Conservation (phyloP, 257 asterid species). For the Solanum ossicruentum region DNA sequence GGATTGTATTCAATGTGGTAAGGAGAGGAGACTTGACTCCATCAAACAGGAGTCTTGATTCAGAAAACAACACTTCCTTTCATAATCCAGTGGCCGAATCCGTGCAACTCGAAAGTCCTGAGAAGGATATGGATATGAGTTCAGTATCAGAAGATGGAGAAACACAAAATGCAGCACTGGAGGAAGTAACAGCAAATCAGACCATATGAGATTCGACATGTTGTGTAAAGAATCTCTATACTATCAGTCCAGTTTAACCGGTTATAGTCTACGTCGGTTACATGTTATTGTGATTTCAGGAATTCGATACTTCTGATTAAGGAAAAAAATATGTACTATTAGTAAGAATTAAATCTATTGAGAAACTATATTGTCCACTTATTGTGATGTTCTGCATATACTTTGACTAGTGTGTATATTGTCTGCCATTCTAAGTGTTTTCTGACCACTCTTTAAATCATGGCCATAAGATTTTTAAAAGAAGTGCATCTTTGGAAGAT, state of each 20-base stretch:
- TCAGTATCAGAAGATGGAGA: slow-evolving; percentile 50
- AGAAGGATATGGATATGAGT: slow-evolving; percentile 42
- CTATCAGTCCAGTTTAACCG: not conserved
- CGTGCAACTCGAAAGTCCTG: slow-evolving; percentile 55
- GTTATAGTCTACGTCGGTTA: not conserved
- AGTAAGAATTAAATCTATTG: not conserved
- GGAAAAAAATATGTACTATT: too few relatives aligned
- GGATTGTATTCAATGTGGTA: slow-evolving; percentile 78
- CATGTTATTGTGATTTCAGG: too few relatives aligned
- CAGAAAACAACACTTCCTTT: slow-evolving; percentile 22
- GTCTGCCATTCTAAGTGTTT: not conserved
- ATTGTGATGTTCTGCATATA: not conserved
- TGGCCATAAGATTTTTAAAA: not conserved
- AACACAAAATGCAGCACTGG: slow-evolving; percentile 3
- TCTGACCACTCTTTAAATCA: not conserved
- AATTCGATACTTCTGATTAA: too few relatives aligned
- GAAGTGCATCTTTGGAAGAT: not conserved
- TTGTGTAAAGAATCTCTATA: not conserved
- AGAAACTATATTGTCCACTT: not conserved
- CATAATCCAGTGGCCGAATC: slow-evolving; percentile 44
- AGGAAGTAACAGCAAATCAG: not conserved
- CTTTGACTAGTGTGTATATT: not conserved
- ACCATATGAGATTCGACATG: not conserved
- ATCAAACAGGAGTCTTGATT: slow-evolving; percentile 43
- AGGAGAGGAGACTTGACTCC: slow-evolving; percentile 65